Base-by-base conservation (phyloP, 2,329 filamentous ascomycete genomes). In the Fusarium mangiferae region DNA sequence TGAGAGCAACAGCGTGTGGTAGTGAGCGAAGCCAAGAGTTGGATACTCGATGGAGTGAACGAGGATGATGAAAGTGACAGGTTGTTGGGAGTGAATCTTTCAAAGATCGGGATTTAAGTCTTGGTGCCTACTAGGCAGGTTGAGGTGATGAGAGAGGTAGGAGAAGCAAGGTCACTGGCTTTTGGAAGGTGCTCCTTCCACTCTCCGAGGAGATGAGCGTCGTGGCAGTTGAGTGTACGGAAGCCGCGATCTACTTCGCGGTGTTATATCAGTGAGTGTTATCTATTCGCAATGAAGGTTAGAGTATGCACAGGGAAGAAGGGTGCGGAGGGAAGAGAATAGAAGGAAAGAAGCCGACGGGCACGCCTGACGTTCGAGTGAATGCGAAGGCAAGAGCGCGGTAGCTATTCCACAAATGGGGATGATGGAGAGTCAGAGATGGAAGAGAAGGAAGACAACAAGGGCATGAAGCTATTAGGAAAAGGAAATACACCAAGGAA, bases 151-250 rank as follows among this genome's bases (percentile, higher is more conserved):
- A 35, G 12, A 38, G 24, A 56, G 22, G 56, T 33, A 49, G 30
- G 56, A 17, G 13, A 52, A 48, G 30, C 39, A 35, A 39, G n/a
- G 42, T 52, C 44, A 54, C 57, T 41, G 22, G 26, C 17, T n/a
- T n/a, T 14, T 28, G 70, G 73, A 67, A 76, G 65, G 74, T 57
- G 62, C 68, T 30, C 49, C 49, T 65, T 48, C 62, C 45, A 35
- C 45, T 38, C 54, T 64, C 41, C 28, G 20, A 15, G 26, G 46
- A 39, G 22, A 51, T 26, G 39, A 57, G 38, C 33, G 26, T 26
- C 10, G 41, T 38, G 17, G 22, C 26, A 45, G 28, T 30, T 26
- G 42, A 10, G 8, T 35, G n/a, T 30, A 24, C 14, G 26, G 60
- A 18, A 73, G 26, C 15, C 18, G 26, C 24, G 33, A 39, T 24